Evolutionary conservation across 2,329 filamentous ascomycete genomes (phyloP), one percentile per base, ranked within the genome.

Genomic region (Pyricularia grisea): DNA sequence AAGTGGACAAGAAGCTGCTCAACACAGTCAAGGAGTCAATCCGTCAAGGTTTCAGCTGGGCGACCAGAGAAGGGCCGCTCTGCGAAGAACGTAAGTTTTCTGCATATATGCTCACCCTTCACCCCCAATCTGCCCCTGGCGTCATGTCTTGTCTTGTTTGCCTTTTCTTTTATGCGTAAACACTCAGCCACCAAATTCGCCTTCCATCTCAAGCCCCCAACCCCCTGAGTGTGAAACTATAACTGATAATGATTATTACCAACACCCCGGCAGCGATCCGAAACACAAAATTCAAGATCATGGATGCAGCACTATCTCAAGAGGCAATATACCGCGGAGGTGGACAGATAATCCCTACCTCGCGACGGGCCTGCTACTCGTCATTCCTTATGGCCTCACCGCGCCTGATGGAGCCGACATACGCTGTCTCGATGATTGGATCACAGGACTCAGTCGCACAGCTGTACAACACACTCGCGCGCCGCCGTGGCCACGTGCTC

Each of bases 311-410:
- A 61, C 85, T 99, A 25, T 94, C 94, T 12, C 85, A 89, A 67
- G 93, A 98, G 80, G 91, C 94, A 67, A 98, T 99, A 76, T 97
- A 93, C 84, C 89, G 95, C 67, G 95, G 95, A 69, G 94, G 94
- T 73, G 95, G 95, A 64, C 95, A 99, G 79, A 96, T 99, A 76
- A 99, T 99, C 77, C 95, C 95, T 65, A 98, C 95, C 0, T 90
- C 94, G 70, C 90, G 95, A 68, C 88, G 95, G 69, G 93, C 95
- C 12, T 94, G 95, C 79, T 99, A 99, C 80, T 94, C 91, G 7
- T 95, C 92, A 20, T 99, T 99, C 83, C 84, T 99, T 66, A 97
- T 98, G 93, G 94, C 95, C 3, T 95, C 92, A 27, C 95, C 95
- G 31, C 89, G 95, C 65, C 86, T 99, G 33, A 98, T 99, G 94